These are phyloP conservation scores for Calonectria leucothoes DNA, from an alignment of 2,329 filamentous ascomycete species.

Conservation along the genomic window DNA sequence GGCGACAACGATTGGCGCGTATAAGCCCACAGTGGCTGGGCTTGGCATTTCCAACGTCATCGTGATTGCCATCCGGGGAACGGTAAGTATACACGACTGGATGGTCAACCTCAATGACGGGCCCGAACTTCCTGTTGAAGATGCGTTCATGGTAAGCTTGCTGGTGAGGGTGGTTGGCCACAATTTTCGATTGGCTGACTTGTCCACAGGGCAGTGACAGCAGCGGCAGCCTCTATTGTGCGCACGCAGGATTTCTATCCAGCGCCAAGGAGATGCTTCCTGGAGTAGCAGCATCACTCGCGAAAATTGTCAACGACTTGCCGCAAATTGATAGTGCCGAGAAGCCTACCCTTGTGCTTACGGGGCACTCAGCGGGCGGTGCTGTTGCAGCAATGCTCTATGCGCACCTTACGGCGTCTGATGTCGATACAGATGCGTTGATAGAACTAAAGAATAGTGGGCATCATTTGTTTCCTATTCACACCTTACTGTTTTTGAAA, in stretches of 20 bases:
- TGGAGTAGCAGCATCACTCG: not conserved
- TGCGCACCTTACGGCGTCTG: not conserved
- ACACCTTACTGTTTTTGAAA: fast-evolving
- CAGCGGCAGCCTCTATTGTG: not conserved
- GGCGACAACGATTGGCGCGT: not conserved
- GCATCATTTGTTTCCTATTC: not conserved
- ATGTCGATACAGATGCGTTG: not conserved
- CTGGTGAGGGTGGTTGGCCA: too few relatives aligned
- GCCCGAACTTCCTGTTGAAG: not conserved
- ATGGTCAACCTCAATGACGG: not conserved
- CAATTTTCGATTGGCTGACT: not conserved
- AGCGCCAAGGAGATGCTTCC: not conserved
- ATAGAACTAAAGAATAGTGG: not conserved
- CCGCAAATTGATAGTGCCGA: not conserved
- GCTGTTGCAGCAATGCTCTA: not conserved
- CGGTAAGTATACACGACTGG: not conserved
- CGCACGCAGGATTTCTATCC: not conserved
- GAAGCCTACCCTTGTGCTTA: not conserved
- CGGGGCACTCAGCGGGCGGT: not conserved
- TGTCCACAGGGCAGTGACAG: not conserved
- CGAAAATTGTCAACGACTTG: not conserved
- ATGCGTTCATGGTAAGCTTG: not conserved
- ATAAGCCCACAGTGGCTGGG: not conserved
- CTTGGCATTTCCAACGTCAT: not conserved
- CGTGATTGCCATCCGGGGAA: not conserved